A percentile compares a stretch with the other conserved stretches of the same genome.
Conservation (phyloP, 768 basidiomycete genomes). For the Rhodotorula graminis region DNA sequence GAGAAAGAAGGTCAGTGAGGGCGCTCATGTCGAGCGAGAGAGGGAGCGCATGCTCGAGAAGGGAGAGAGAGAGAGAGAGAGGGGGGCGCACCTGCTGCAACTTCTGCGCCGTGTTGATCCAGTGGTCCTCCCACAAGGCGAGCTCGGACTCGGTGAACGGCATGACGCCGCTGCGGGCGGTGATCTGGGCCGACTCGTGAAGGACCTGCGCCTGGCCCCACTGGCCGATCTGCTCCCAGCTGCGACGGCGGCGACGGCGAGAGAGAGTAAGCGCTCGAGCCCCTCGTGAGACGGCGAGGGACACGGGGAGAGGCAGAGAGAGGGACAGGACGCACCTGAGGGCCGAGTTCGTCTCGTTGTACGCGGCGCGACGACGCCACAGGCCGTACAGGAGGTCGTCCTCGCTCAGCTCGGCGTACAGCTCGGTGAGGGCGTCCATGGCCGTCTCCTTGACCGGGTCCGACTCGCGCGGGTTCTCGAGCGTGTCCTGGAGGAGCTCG, state of each 20-base stretch:
- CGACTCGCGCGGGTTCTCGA: constrained; percentile 63
- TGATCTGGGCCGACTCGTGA: constrained; percentile 85
- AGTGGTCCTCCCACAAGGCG: constrained; percentile 98
- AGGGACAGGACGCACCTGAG: constrained; percentile 28
- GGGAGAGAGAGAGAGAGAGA: too few species aligned
- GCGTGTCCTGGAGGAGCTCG: constrained; percentile 75
- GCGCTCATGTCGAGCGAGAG: not conserved
- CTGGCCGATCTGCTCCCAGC: constrained; percentile 83
- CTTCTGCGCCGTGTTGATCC: constrained; percentile 92
- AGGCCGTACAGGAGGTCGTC: constrained; percentile 96
- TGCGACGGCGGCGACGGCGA: constrained; percentile 46
- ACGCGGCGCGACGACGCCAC: constrained; percentile 85
- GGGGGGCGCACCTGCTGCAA: constrained; percentile 58
- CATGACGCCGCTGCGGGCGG: constrained; percentile 70
- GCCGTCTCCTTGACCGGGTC: constrained; percentile 71
- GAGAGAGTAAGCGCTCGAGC: not conserved
- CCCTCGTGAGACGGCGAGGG: not conserved
- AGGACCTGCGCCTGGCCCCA: constrained; percentile 80
- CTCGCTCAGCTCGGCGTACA: constrained; percentile 92
- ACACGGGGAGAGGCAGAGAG: constrained; percentile 51
- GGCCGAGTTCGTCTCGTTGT: constrained; percentile 73
- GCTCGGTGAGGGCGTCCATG: constrained; percentile 83
- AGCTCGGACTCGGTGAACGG: constrained; percentile 93
- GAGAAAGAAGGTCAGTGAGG: not conserved
- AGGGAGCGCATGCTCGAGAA: too few species aligned